phyloP scores from a whole-genome alignment of 164 flowering plant species.

The Nymphaea thermarum region DNA sequence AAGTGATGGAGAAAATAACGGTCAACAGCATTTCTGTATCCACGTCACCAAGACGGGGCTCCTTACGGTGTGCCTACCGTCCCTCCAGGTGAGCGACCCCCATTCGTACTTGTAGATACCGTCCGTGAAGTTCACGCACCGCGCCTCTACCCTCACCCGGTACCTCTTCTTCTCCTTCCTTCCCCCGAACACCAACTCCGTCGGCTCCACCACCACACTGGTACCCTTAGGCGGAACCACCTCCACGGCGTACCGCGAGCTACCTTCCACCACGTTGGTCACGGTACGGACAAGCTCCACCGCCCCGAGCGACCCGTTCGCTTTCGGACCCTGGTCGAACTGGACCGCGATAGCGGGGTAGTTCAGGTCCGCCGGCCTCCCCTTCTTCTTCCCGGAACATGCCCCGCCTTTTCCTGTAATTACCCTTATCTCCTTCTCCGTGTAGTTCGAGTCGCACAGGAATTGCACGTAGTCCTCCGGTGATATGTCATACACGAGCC shows the following conservation, averaged over 20 bases:
- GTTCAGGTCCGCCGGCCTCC: slow-evolving; percentile 30
- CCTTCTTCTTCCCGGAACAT: slow-evolving; percentile 8
- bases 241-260: slow-evolving; percentile 3
- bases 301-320: background rate
- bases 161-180: slow-evolving; percentile 2
- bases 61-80: slow-evolving; percentile 5
- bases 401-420: slow-evolving; percentile 11
- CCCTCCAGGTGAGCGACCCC: slow-evolving; percentile 7
- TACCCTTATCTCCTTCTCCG: slow-evolving; percentile 11
- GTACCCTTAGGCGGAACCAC: slow-evolving; percentile 3
- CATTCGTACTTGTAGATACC: background rate
- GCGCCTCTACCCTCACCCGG: slow-evolving; percentile 3
- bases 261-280: slow-evolving; percentile 6
- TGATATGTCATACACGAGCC: slow-evolving; percentile 32
- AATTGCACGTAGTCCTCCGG: slow-evolving; percentile 31
- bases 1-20: background rate
- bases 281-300: slow-evolving; percentile 4
- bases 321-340: slow-evolving; percentile 1
- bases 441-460: slow-evolving; percentile 26
- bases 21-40: background rate
- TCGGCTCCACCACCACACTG: slow-evolving; percentile 4
- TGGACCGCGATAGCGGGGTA: slow-evolving; percentile 35
- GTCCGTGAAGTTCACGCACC: background rate
- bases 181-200: background rate
- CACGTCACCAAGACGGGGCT: slow-evolving; percentile 10